Percentiles rank a stretch among this genome's conserved stretches.
Evolutionary conservation across 306 rosid species (phyloP).

Genomic region (Casuarina cunninghamiana): DNA sequence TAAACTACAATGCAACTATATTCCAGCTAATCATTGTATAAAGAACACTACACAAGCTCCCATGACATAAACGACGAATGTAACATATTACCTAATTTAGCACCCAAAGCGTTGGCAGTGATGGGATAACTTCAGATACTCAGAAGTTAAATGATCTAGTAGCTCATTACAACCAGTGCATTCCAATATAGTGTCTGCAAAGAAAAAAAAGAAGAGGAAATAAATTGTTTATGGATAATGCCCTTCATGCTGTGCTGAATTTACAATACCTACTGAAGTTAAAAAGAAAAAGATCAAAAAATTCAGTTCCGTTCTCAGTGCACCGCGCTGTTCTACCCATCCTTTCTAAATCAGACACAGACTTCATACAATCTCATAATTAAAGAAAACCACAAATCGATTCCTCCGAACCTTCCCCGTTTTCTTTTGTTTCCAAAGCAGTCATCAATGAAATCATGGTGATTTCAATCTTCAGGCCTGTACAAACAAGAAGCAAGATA

Average conservation of each 20-base stretch:
- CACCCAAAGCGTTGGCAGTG: conserved; percentile 69
- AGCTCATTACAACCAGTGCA: conserved; percentile 46
- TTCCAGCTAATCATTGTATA: not conserved
- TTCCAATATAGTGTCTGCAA: conserved; percentile 56
- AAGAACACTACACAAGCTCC: not conserved
- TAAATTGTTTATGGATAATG: conserved; percentile 6
- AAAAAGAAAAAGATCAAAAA: conserved; percentile 1
- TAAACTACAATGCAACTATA: not conserved
- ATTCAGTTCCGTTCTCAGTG: not conserved
- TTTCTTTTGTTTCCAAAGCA: conserved; percentile 51
- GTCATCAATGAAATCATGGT: conserved; percentile 31
- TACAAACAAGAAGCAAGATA: conserved; percentile 21
- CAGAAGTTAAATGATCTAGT: conserved; percentile 29
- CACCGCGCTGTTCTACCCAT: not conserved
- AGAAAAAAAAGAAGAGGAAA: not conserved
- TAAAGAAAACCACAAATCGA: conserved; percentile 14
- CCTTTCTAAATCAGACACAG: conserved; percentile 17
- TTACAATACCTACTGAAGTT: conserved; percentile 40
- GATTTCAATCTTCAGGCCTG: conserved; percentile 50
- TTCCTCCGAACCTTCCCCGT: conserved; percentile 57
- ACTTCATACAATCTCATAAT: conserved; percentile 11
- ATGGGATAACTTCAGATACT: conserved; percentile 53
- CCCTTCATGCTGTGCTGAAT: conserved; percentile 58
- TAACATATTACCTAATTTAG: conserved; percentile 58
- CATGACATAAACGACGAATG: not conserved